Percentiles rank a stretch among this genome's conserved stretches.
Evolutionary conservation across 345 rosid genomes (phyloP).

Genomic region (Syzygium jambos): DNA sequence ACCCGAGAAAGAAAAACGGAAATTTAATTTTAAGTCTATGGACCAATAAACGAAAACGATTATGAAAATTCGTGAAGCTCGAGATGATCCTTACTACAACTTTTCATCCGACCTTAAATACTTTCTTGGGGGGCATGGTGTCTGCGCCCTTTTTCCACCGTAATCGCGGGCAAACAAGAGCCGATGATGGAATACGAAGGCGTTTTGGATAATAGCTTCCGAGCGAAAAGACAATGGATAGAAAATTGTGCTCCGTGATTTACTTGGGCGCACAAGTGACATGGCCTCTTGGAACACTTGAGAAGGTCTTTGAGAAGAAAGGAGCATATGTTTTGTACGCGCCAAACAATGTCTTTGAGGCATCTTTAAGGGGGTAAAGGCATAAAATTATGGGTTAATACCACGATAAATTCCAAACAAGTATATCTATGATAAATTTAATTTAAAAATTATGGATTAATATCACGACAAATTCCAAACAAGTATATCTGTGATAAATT

Average conservation of each 20-base stretch:
- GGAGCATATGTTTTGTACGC: background rate
- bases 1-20: background rate
- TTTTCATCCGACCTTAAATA: background rate
- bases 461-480: too few relatives aligned
- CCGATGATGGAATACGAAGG: background rate
- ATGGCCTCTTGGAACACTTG: background rate
- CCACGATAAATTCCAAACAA: too few relatives aligned
- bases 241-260: background rate
- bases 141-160: background rate
- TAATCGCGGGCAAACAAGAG: background rate
- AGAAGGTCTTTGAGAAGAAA: background rate
- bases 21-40: background rate
- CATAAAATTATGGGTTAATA: background rate
- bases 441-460: too few relatives aligned
- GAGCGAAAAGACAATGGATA: background rate
- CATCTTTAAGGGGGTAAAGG: background rate
- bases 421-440: too few relatives aligned
- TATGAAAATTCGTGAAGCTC: background rate
- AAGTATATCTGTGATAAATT: too few relatives aligned
- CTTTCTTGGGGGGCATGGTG: background rate
- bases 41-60: background rate
- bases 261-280: background rate
- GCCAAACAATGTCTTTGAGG: background rate
- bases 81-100: background rate
- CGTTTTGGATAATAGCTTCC: rapidly evolving